Base-by-base conservation (phyloP, 768 basidiomycete genomes). In the Termitomyces sp. region DNA sequence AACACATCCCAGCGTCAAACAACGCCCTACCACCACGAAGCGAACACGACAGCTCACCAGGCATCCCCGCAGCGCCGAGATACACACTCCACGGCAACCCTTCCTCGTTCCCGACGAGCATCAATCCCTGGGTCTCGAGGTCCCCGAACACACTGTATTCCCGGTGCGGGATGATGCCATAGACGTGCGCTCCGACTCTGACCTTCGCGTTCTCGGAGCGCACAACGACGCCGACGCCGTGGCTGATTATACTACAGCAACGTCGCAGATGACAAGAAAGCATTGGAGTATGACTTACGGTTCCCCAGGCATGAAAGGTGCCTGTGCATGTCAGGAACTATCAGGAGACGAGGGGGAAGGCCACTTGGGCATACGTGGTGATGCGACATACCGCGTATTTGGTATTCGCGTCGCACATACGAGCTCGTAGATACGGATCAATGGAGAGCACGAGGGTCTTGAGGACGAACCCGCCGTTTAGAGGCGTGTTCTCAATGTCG, bases 51-150 rank as follows among this genome's bases (percentile, higher is more conserved):
- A 7, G 12, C 76, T 51, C 68, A 79, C 78, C 75, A 69, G 81
- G 76, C 80, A 83, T 83, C 15, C 84, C 84, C 2, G 75, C 71
- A 1, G 78, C 76, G 15, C 84, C 82, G 33, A 82, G 64, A 60
- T 77, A 82, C 0, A 69, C 69, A 0, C 75, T 72, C 80, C 78
- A 83, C 0, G 82, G 81, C 4, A 84, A 65, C 5, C 74, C 71
- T 33, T 75, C 62, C 54, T 74, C 67, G 60, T 81, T 80, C 37
- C 77, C 57, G 41, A 81, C 55, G 6, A 76, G 58, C 4, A 48
- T 41, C 51, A 69, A 62, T 10, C 58, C 56, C 1, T 51, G 46
- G 8, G 69, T 46, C 33, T 54, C 44, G 12, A 71, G 54, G 39
- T 67, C 60, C 16, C 62, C 61, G 15, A 42, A 53, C 33, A 82